Evolutionary conservation across 768 basidiomycete genomes (phyloP), one percentile per base, ranked within the genome.

Genomic region (Astraeus odoratus): DNA sequence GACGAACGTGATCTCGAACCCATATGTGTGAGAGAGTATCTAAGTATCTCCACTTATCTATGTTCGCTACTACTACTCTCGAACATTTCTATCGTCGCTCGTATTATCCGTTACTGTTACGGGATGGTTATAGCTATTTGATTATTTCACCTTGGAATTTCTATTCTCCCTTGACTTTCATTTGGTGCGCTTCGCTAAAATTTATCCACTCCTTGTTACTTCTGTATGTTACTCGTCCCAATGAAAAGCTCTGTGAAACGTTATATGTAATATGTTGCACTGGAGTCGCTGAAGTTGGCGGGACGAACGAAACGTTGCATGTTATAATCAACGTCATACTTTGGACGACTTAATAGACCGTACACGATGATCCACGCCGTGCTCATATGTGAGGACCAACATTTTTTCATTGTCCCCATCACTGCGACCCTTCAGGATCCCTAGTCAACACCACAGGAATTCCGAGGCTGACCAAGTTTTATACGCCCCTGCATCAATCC

Each of bases 391-490:
- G 65, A 69, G 70, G 65, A 64, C 37, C 43, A 41, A 41, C 27
- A 19, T 34, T 36, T 46, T 26, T 52, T 54, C 30, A 55, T 46
- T 39, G 45, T 44, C 44, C 39, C 42, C 40, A 45, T 42, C 44
- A 49, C 54, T 47, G 54, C 55, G 48, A 55, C 50, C 44, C 35
- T 47, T 44, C 44, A 47, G 29, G 52, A 47, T 43, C 47, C 49
- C 38, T 59, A 87, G 93, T 98, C 72, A 98, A 98, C 68, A 97
- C 91, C 20, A 83, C 88, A 43, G 95, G 95, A 38, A 77, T 87
- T 47, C 76, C 87, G 9, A 80, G 89, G 36, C 67, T 93, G 49
- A 81, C 85, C 56, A 93, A 92, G 65, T 95, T 92, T 72, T 94
- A 90, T 68, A 83, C 86, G 5, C 83, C 86, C 4, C 70, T 88